Conservation (phyloP, 148 eudicot genomes). For the Simmondsia chinensis region DNA sequence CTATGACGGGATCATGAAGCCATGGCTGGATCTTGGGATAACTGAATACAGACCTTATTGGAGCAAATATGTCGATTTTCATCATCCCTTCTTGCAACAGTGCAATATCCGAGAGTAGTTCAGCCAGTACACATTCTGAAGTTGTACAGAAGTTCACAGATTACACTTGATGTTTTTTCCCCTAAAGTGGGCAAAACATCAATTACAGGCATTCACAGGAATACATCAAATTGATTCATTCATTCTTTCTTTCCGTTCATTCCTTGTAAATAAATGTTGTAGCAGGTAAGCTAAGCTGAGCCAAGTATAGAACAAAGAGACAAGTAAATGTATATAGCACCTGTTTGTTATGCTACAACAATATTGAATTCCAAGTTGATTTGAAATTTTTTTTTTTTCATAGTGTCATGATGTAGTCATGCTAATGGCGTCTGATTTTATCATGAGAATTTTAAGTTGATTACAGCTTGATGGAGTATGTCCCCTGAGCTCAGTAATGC, state of each 20-base stretch:
- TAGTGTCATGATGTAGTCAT: too few species aligned
- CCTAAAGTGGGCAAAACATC: slow-evolving; percentile 13
- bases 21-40: slow-evolving; percentile 88
- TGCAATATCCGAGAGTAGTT: slow-evolving; percentile 79
- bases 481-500: too few species aligned
- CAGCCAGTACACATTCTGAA: neutral
- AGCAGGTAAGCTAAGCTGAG: slow-evolving; percentile 6
- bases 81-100: slow-evolving; percentile 63
- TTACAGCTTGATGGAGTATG: too few species aligned
- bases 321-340: slow-evolving; percentile 10
- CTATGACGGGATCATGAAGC: slow-evolving; percentile 84
- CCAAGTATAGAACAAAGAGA: slow-evolving; percentile 7
- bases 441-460: too few species aligned
- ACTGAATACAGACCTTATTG: slow-evolving; percentile 66
- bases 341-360: too few species aligned
- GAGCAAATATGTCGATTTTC: slow-evolving; percentile 48
- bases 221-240: slow-evolving; percentile 19
- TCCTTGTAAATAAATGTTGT: slow-evolving; percentile 17
- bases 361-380: too few species aligned
- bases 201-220: slow-evolving; percentile 10
- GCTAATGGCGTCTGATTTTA: too few species aligned
- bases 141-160: neutral
- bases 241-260: slow-evolving; percentile 19
- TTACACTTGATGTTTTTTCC: slow-evolving; percentile 13
- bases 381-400: too few species aligned